These are phyloP conservation scores for Suhomyces sp. DNA, from an alignment of 805 yeast species.

Conservation along the genomic window DNA sequence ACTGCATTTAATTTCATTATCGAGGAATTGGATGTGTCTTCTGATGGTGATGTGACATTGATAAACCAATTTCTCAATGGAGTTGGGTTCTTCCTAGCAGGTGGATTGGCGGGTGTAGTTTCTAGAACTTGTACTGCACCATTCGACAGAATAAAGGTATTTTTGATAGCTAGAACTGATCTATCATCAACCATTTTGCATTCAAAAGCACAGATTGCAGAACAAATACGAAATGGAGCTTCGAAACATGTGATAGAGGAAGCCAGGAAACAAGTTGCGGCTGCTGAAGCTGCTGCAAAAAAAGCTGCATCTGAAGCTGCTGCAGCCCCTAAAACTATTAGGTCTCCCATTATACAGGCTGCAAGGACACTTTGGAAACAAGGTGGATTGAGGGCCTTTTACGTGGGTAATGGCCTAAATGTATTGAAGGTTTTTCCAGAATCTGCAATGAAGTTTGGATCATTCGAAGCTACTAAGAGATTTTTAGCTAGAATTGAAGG, in stretches of 20 bases:
- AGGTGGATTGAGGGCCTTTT: conserved; percentile 86
- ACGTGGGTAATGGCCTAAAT: conserved; percentile 93
- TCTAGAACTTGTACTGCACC: conserved; percentile 98
- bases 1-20: conserved; percentile 81
- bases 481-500: conserved; percentile 75
- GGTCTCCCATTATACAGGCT: conserved; percentile 79
- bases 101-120: conserved; percentile 93
- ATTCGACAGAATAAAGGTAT: conserved; percentile 91
- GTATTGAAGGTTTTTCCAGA: conserved; percentile 95
- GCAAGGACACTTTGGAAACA: conserved; percentile 77
- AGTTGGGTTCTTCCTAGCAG: conserved; percentile 88
- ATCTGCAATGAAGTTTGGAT: conserved; percentile 95
- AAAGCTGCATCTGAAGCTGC: conserved; percentile 29
- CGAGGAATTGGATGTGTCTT: conserved; percentile 75
- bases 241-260: conserved; percentile 35
- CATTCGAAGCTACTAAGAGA: conserved; percentile 85
- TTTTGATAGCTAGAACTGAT: conserved; percentile 87
- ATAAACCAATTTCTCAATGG: conserved; percentile 78
- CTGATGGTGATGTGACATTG: conserved; percentile 91
- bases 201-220: conserved; percentile 47
- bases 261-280: conserved; percentile 29
- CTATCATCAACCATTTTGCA: conserved; percentile 66
- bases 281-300: conserved; percentile 26
- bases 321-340: conserved; percentile 47
- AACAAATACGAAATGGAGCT: conserved; percentile 36